A percentile compares a stretch with the other conserved stretches of the same genome.
Evolutionary conservation across 106 monocot species (phyloP).

Genomic region (Dactylorhiza incarnata): DNA sequence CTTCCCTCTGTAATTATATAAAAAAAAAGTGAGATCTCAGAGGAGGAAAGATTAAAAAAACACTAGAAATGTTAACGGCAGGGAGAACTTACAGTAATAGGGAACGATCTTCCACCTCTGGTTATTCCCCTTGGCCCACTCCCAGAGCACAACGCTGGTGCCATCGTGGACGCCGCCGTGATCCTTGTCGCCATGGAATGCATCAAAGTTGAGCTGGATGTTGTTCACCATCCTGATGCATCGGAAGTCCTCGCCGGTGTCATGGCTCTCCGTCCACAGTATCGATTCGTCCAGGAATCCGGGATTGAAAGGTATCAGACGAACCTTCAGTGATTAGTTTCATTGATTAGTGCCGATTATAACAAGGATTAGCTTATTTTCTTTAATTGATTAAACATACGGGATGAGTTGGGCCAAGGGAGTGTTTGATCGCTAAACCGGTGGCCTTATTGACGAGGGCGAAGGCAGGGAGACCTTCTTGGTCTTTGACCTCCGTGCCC

Average conservation of each 20-base stretch:
- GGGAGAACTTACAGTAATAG: constrained; percentile 6
- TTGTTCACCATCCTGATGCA: constrained; percentile 60
- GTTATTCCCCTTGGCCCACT: constrained; percentile 48
- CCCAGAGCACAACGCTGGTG: constrained; percentile 38
- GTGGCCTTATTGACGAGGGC: constrained; percentile 68
- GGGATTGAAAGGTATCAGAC: constrained; percentile 38
- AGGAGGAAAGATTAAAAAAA: neutral
- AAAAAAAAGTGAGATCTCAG: neutral
- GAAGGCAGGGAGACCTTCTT: constrained; percentile 60
- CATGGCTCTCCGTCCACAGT: constrained; percentile 47
- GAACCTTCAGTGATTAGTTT: constrained; percentile 12
- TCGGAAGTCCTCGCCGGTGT: constrained; percentile 32
- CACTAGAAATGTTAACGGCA: neutral
- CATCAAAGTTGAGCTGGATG: constrained; percentile 47
- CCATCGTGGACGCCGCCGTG: constrained; percentile 51
- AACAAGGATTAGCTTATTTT: neutral
- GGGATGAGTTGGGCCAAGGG: constrained; percentile 46
- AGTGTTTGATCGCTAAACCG: constrained; percentile 67
- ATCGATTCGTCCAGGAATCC: constrained; percentile 38
- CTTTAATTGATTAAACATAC: constrained; percentile 21
- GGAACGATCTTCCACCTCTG: constrained; percentile 54
- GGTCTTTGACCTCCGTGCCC: constrained; percentile 64
- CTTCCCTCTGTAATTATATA: neutral
- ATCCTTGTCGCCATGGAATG: constrained; percentile 47
- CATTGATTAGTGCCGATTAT: neutral